These are phyloP conservation scores for Schwanniomyces occidentalis DNA, from an alignment of 805 yeast genomes.

Conservation along the genomic window DNA sequence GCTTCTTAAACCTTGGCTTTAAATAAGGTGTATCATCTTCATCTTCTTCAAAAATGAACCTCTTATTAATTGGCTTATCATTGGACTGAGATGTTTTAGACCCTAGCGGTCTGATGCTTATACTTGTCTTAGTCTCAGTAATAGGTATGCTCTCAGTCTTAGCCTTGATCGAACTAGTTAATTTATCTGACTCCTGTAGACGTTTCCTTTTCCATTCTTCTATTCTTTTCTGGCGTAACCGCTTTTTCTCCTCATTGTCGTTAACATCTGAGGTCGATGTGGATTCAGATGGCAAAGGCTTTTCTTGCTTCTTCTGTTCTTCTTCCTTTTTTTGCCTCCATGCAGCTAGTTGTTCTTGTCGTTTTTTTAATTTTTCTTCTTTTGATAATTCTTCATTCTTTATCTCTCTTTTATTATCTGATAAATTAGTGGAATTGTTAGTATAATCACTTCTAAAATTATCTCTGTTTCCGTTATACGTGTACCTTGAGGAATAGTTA, in stretches of 20 bases:
- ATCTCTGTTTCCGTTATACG: conserved; percentile 2
- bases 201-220: conserved; percentile 54
- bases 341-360: conserved; percentile 55
- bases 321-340: conserved; percentile 61
- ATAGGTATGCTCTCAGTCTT: too few species aligned
- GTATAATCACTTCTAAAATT: conserved; percentile 11
- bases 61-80: too few species aligned
- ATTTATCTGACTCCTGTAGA: conserved; percentile 5
- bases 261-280: conserved; percentile 1
- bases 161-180: too few species aligned
- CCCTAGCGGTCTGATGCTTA: not conserved
- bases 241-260: conserved; percentile 14
- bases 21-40: conserved; percentile 16
- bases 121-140: not conserved
- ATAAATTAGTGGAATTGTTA: conserved; percentile 10
- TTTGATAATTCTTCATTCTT: conserved; percentile 16
- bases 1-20: conserved; percentile 9
- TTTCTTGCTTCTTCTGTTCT: conserved; percentile 16
- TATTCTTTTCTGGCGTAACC: conserved; percentile 38
- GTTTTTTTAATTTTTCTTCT: conserved; percentile 35
- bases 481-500: conserved; percentile 4
- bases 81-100: too few species aligned
- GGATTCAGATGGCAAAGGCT: conserved; percentile 3
- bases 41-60: conserved; percentile 14
- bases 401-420: not conserved